Evolutionary conservation across 495 filamentous ascomycete species (phyloP).

Genomic region (Aspergillus ostianus): DNA sequence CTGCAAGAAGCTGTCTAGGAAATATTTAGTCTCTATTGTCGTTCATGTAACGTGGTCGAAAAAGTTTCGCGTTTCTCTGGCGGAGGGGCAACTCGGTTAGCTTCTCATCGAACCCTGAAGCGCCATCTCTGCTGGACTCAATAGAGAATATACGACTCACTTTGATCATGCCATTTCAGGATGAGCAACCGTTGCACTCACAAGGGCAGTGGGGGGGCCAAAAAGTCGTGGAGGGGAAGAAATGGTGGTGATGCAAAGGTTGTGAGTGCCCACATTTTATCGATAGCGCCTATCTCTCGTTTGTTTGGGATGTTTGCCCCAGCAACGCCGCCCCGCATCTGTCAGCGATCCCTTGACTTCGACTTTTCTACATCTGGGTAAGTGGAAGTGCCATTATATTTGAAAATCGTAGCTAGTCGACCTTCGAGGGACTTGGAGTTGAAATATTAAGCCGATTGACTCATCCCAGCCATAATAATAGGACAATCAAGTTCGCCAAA

Average conservation of each 20-base stretch:
- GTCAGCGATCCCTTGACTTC: not conserved
- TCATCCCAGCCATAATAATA: too few relatives aligned
- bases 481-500: too few relatives aligned
- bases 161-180: not conserved
- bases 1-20: not conserved
- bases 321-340: slow-evolving; percentile 13
- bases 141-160: not conserved
- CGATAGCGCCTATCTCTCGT: slow-evolving; percentile 20
- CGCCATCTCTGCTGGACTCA: not conserved
- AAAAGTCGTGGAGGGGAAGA: slow-evolving; percentile 14
- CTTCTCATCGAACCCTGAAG: not conserved
- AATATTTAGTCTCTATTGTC: not conserved
- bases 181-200: not conserved
- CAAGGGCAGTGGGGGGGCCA: not conserved
- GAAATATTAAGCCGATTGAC: too few relatives aligned
- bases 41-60: not conserved
- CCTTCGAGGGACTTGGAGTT: too few relatives aligned
- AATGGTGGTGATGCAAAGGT: slow-evolving; percentile 19
- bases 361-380: too few relatives aligned
- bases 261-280: slow-evolving; percentile 18
- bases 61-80: not conserved
- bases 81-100: not conserved
- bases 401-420: too few relatives aligned
- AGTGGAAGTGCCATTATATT: too few relatives aligned
- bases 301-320: slow-evolving; percentile 20